Evolutionary conservation across 2,329 filamentous ascomycete species (phyloP), one percentile per base, ranked within the genome.

Genomic region (Trichophyton simii): DNA sequence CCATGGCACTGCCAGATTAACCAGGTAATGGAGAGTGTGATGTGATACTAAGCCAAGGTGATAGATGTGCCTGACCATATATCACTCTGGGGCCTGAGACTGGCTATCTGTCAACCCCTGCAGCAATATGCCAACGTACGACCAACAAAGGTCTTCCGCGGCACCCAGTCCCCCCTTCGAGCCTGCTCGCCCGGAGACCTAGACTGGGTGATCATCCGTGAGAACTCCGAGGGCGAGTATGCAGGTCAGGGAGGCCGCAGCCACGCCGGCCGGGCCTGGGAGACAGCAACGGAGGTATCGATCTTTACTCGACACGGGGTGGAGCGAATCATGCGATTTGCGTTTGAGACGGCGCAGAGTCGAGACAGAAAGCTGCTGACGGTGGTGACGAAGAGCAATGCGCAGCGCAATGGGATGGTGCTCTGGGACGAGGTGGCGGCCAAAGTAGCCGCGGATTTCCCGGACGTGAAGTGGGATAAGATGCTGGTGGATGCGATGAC

Each of bases 401-500:
- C 80, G 0, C 79, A 82, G 70, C 70, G 79, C 0, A 79, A 81
- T 58, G 79, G 80, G 0, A 78, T 83, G 78, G 80, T 82, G 0
- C 75, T 82, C 63, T 83, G 80, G 80, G 80, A 83, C 65, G 76
- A 82, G 65, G 72, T 82, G 7, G 79, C 79, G 0, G 67, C 67
- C 0, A 72, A 76, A 50, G 76, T 82, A 0, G 71, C 76, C 0
- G 74, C 73, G 62, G 76, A 80, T 0, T 83, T 79, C 62, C 76
- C 77, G 0, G 78, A 81, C 63, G 79, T 82, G 1, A 71, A 71
- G 18, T 75, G 75, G 66, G 80, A 82, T 63, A 82, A 81, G 68
- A 81, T 82, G 79, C 72, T 82, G 7, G 80, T 83, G 0, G 80
- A 82, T 68, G 80, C 80, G 0, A 82, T 82, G 78, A 82, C 80